Percentiles rank a stretch among this genome's conserved stretches.
phyloP scores from a whole-genome alignment of 352 stramenopile genomes.

The Globisporangium carolinianum region DNA sequence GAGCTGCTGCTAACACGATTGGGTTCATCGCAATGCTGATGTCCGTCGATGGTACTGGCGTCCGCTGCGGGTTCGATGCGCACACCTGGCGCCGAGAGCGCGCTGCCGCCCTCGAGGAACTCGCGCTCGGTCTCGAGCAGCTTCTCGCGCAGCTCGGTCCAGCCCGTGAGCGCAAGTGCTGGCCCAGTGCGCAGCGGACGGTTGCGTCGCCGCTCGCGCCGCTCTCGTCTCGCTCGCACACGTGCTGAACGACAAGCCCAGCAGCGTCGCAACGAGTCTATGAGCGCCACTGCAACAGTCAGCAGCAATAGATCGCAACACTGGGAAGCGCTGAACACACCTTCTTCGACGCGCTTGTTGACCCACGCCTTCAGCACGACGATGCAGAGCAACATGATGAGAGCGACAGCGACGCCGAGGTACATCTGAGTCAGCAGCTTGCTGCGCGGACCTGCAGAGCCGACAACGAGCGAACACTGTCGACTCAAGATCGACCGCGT shows the following conservation, averaged over 20 bases:
- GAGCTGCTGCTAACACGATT: no score
- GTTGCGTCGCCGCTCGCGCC: constrained; percentile 6
- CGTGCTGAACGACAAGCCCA: constrained; percentile 1
- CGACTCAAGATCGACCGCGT: constrained; percentile 2
- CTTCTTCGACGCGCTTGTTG: neutral
- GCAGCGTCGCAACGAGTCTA: no score
- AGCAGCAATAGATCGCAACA: neutral
- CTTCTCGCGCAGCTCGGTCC: constrained; percentile 14
- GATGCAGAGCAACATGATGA: constrained; percentile 1
- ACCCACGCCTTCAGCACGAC: constrained; percentile 6
- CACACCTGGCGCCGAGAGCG: neutral
- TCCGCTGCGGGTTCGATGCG: neutral
- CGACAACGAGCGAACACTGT: constrained; percentile 1
- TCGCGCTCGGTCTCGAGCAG: constrained; percentile 12
- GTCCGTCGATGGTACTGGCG: no score
- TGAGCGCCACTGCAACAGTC: neutral
- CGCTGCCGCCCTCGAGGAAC: constrained; percentile 11
- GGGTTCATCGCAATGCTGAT: no score
- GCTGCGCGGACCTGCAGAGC: neutral
- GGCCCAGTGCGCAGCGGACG: constrained; percentile 5
- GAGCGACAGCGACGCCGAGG: neutral
- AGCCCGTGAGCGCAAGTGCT: constrained; percentile 9
- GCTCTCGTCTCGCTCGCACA: constrained; percentile 6
- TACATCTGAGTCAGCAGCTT: constrained; percentile 6
- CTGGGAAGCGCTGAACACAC: neutral